Percentiles rank a stretch among this genome's conserved stretches.
These are phyloP conservation scores for Colletotrichum lentis DNA, from an alignment of 2,329 filamentous ascomycete genomes.

Conservation along the genomic window DNA sequence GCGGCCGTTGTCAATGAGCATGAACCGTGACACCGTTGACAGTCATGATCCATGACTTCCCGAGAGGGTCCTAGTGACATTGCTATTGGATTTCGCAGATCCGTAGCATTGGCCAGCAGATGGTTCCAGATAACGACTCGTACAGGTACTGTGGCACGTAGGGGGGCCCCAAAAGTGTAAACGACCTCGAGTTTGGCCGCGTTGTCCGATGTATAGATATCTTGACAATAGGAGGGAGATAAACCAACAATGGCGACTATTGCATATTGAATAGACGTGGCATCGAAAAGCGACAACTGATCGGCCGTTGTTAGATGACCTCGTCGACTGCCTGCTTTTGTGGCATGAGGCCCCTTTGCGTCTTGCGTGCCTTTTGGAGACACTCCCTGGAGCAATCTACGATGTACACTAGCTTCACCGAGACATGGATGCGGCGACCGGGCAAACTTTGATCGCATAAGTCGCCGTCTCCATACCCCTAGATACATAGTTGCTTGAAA, in stretches of 20 bases:
- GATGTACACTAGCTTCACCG: not conserved
- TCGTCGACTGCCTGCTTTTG: not conserved
- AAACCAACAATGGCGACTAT: not conserved
- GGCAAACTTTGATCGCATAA: not conserved
- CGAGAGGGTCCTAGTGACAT: too few relatives aligned
- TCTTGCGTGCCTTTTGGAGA: slow-evolving; percentile 1
- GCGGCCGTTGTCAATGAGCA: too few relatives aligned
- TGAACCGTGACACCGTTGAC: too few relatives aligned
- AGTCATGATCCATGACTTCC: too few relatives aligned
- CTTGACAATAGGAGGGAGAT: not conserved
- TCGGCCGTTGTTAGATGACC: too few relatives aligned
- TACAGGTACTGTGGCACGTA: not conserved
- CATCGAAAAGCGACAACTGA: not conserved
- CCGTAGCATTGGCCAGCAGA: not conserved
- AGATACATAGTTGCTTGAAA: not conserved
- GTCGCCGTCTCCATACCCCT: not conserved
- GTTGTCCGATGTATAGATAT: not conserved
- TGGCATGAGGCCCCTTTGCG: not conserved
- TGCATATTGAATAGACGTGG: not conserved
- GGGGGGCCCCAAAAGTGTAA: not conserved
- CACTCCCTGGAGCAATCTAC: not conserved
- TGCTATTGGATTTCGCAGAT: slow-evolving; percentile 6
- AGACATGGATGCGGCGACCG: not conserved
- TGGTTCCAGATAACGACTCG: slow-evolving; percentile 7
- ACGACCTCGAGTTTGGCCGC: not conserved